Evolutionary conservation across 78 protist species (phyloP).

Genomic region (Dictyostelium capitatum): DNA sequence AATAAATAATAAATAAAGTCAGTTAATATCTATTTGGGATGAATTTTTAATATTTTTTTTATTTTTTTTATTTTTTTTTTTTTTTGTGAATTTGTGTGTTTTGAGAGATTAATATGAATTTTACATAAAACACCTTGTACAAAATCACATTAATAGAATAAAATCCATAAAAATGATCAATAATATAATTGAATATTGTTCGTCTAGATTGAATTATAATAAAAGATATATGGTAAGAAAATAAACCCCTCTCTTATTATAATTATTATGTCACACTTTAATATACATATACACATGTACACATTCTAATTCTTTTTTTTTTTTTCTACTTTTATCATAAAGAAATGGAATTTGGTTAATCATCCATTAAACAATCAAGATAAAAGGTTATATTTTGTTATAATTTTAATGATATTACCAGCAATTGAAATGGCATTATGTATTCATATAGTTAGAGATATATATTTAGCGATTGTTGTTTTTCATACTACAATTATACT

Average conservation of each 20-base stretch:
- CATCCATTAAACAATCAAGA: conserved; percentile 22
- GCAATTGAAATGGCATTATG: conserved; percentile 23
- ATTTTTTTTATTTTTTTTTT: no score
- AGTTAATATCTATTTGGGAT: no score
- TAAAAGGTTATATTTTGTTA: background rate
- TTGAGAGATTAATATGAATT: no score
- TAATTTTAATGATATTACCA: conserved; percentile 11
- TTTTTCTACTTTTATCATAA: background rate
- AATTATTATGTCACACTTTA: no score
- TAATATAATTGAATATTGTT: background rate
- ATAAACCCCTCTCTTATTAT: no score
- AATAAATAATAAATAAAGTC: no score
- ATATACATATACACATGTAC: no score
- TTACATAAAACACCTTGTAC: no score
- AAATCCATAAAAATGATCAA: background rate
- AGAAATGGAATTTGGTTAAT: conserved; percentile 41
- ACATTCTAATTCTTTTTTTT: background rate
- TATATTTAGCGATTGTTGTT: conserved; percentile 19
- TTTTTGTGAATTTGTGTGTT: no score
- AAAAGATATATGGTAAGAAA: background rate
- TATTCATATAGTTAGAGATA: conserved; percentile 11
- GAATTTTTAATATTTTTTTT: no score
- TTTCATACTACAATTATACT: conserved; percentile 27
- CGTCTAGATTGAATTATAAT: conserved; percentile 5
- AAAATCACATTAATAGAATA: no score